A percentile compares a stretch with the other conserved stretches of the same genome.
These are phyloP conservation scores for Trichosporon ovoides DNA, from an alignment of 1,284 basidiomycete genomes.

Conservation along the genomic window DNA sequence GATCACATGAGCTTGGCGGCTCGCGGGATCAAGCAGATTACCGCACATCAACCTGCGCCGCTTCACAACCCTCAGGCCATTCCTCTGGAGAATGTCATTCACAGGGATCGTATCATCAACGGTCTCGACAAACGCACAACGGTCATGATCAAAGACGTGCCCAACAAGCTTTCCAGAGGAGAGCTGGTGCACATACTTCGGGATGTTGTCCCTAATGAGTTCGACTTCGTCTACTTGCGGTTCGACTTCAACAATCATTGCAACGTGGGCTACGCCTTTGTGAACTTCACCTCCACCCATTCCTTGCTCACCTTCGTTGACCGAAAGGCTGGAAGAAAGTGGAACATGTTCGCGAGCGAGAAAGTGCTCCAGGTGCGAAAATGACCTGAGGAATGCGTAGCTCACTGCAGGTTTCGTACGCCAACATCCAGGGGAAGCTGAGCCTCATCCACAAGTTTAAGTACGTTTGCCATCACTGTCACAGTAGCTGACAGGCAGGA, in stretches of 20 bases:
- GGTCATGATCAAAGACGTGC: conserved; percentile 49
- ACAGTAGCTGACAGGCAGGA: conserved; percentile 22
- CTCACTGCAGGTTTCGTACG: conserved; percentile 42
- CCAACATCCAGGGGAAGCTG: conserved; percentile 47
- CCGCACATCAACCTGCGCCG: not conserved
- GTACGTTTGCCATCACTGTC: conserved; percentile 19
- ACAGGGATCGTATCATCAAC: conserved; percentile 32
- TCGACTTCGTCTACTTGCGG: conserved; percentile 48
- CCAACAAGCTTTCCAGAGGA: conserved; percentile 48
- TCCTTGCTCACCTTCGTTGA: conserved; percentile 39
- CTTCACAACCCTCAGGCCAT: conserved; percentile 30
- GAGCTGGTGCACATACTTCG: conserved; percentile 44
- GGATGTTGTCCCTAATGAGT: conserved; percentile 42
- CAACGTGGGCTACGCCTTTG: conserved; percentile 49
- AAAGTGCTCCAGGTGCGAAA: conserved; percentile 45
- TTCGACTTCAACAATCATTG: conserved; percentile 49
- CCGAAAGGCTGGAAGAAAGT: conserved; percentile 41
- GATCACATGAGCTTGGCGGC: conserved; percentile 30
- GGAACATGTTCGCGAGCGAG: conserved; percentile 48
- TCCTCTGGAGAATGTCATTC: conserved; percentile 38
- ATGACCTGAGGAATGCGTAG: not conserved
- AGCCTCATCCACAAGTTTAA: conserved; percentile 47
- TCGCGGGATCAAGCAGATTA: conserved; percentile 24
- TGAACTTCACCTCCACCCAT: conserved; percentile 40
- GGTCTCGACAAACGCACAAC: conserved; percentile 43